Evolutionary conservation across 1,284 basidiomycete genomes (phyloP), one percentile per base, ranked within the genome.

Genomic region (Tremellales sp.): DNA sequence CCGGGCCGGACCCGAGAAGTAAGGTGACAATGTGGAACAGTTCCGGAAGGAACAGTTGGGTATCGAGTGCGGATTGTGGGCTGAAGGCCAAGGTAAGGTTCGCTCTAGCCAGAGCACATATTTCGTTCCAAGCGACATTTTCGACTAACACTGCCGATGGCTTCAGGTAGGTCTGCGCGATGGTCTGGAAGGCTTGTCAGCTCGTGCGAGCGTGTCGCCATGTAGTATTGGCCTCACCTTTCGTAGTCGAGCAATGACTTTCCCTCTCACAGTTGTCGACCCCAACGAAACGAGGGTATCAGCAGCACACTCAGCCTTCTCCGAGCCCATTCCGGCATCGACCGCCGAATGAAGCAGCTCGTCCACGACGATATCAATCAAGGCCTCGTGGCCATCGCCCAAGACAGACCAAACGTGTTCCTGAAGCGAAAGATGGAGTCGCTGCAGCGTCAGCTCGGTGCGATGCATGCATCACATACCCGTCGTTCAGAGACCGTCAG

Each of bases 41-140:
- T 65, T 94, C 89, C 0, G 90, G 86, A 4, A 91, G 78, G 65
- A 84, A 90, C 24, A 91, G 75, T 59, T 87, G 85, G 43, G 81
- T 81, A 54, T 84, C 82, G 16, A 78, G 75, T 2, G 79, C 74
- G 27, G 83, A 78, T 37, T 78, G 79, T 0, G 80, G 78, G 41
- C 83, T 81, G 58, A 87, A 84, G 34, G 83, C 81, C 16, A 87
- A 80, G 7, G 84, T 78, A 14, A 87, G 77, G 37, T 81, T 77
- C 28, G 93, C 78, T 13, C 87, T 81, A 28, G 86, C 77, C 27
- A 92, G 75, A 1, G 84, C 84, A 3, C 85, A 83, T 10, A 93
- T 86, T 65, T 93, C 89, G 51, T 79, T 81, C 87, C 88, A 93
- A 50, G 84, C 81, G 1, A 79, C 71, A 66, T 87, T 87, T 37